A percentile compares a stretch with the other conserved stretches of the same genome.
phyloP scores from a whole-genome alignment of 176 grass and related monocot species.

The Avena sativa region DNA sequence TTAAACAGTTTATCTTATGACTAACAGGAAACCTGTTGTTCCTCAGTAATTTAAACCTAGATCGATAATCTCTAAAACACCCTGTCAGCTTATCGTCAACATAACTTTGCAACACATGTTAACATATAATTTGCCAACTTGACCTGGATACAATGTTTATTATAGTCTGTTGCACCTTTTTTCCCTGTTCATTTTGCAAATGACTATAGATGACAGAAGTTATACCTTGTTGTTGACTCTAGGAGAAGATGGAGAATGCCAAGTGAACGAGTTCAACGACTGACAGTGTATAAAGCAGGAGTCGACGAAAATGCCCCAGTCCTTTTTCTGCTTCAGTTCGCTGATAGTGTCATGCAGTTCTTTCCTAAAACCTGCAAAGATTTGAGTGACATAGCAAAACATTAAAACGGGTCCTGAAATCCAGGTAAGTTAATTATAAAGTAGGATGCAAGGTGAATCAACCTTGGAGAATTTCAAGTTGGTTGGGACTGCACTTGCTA shows the following conservation, averaged over 20 bases:
- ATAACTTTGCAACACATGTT: not conserved
- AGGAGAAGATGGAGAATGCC: slow-evolving; percentile 68
- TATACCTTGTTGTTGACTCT: slow-evolving; percentile 73
- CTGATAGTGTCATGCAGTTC: slow-evolving; percentile 48
- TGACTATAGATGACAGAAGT: not conserved
- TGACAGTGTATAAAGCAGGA: slow-evolving; percentile 87
- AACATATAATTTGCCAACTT: not conserved
- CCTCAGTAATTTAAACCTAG: not conserved
- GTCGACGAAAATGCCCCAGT: slow-evolving; percentile 75
- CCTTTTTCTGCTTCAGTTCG: slow-evolving; percentile 54
- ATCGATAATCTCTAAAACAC: not conserved
- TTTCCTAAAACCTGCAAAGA: slow-evolving; percentile 65
- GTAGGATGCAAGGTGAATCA: slow-evolving; percentile 9
- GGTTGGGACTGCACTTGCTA: slow-evolving; percentile 65
- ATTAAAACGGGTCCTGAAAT: not conserved
- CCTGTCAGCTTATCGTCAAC: not conserved
- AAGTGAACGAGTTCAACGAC: slow-evolving; percentile 56
- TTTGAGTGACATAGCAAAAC: not conserved
- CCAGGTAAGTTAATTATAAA: too few species aligned
- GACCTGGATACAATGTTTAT: not conserved
- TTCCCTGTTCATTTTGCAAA: not conserved
- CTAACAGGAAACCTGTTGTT: not conserved
- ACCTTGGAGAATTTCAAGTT: slow-evolving; percentile 84
- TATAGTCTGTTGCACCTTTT: not conserved
- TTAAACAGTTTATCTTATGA: not conserved